Evolutionary conservation across 768 basidiomycete genomes (phyloP).

Genomic region (Tulasnella calospora): DNA sequence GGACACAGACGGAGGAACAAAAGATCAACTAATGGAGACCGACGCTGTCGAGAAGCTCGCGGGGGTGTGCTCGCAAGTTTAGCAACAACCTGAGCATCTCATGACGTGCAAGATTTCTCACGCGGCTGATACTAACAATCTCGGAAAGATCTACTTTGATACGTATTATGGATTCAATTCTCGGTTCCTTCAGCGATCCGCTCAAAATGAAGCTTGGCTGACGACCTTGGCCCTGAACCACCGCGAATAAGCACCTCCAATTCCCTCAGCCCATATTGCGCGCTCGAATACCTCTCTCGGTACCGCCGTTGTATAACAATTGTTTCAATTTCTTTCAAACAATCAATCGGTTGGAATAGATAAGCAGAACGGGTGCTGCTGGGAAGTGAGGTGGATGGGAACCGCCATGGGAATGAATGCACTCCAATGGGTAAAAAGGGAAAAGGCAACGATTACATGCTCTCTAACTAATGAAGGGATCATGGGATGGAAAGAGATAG

Average conservation of each 20-base stretch:
- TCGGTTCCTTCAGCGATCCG: neutral
- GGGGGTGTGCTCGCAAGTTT: conserved; percentile 77
- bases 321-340: neutral
- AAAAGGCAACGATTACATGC: neutral
- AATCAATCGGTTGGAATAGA: neutral
- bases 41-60: conserved; percentile 78
- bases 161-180: neutral
- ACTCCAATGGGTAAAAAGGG: neutral
- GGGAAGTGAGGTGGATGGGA: conserved; percentile 76
- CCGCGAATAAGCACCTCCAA: too few relatives aligned
- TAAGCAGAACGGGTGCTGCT: conserved; percentile 34
- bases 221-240: neutral
- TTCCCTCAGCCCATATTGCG: neutral
- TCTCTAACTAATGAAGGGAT: conserved; percentile 6
- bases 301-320: neutral
- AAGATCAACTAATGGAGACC: conserved; percentile 43
- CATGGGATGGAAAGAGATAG: neutral
- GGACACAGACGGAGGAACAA: neutral
- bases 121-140: conserved; percentile 70
- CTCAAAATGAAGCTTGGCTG: neutral
- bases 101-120: conserved; percentile 86
- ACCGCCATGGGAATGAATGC: conserved; percentile 70
- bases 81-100: conserved; percentile 82
- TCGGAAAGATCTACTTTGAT: conserved; percentile 77
- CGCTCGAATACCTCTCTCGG: neutral